Evolutionary conservation across 345 rosid species (phyloP).

Genomic region (Gossypium turneri): DNA sequence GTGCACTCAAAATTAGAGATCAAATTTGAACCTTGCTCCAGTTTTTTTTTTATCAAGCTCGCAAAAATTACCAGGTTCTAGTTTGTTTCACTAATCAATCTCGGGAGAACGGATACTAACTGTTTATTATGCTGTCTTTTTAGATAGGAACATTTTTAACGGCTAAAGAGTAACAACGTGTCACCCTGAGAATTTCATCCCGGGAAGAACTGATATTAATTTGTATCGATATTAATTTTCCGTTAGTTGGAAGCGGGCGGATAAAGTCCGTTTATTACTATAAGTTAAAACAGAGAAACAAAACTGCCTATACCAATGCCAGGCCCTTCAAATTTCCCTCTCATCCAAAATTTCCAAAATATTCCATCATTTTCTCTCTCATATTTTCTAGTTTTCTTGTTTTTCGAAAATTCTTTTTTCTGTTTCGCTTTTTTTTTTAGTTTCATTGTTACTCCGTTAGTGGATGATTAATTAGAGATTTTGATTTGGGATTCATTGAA

Average conservation of each 20-base stretch:
- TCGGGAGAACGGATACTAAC: too few relatives aligned
- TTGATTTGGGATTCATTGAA: background rate
- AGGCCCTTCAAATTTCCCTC: conserved; percentile 12
- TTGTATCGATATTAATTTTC: too few relatives aligned
- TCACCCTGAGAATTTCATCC: too few relatives aligned
- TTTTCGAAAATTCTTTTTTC: background rate
- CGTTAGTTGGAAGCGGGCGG: background rate
- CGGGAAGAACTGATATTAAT: too few relatives aligned
- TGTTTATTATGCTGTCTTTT: background rate
- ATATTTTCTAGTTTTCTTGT: background rate
- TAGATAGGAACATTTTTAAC: too few relatives aligned
- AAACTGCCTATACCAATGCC: conserved; percentile 25
- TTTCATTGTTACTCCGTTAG: background rate
- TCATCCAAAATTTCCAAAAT: background rate
- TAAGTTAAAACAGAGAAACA: conserved; percentile 18
- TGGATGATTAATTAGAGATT: background rate
- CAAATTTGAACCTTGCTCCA: conserved; percentile 17
- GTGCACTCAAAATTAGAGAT: conserved; percentile 17
- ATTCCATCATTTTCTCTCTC: background rate
- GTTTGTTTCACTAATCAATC: too few relatives aligned
- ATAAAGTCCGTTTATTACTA: background rate
- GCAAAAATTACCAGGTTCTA: background rate
- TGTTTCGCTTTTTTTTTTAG: background rate
- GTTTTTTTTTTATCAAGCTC: background rate
- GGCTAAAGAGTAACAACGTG: too few relatives aligned